A percentile compares a stretch with the other conserved stretches of the same genome.
Evolutionary conservation across 176 grass and related monocot genomes (phyloP).

Genomic region (Avena eriantha): DNA sequence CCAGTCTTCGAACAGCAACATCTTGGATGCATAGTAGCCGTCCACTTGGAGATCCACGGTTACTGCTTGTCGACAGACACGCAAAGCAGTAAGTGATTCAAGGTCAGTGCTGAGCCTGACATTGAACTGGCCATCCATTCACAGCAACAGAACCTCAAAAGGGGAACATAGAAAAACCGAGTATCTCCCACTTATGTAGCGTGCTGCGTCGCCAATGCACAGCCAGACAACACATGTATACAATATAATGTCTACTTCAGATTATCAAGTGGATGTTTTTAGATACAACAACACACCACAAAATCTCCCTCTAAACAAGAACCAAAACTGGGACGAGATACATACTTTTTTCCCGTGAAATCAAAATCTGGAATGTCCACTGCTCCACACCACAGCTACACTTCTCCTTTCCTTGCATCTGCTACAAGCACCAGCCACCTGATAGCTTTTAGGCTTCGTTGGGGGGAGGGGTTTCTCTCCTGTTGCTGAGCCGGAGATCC

Average conservation of each 20-base stretch:
- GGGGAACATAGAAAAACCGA: not conserved
- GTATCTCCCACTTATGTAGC: not conserved
- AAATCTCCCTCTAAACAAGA: conserved; percentile 8
- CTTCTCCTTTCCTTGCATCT: not conserved
- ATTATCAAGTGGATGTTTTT: not conserved
- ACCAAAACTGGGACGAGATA: not conserved
- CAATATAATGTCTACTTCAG: not conserved
- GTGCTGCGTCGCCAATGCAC: not conserved
- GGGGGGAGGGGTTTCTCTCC: conserved; percentile 18
- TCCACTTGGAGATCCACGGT: no score
- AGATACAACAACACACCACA: conserved; percentile 12
- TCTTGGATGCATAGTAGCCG: no score
- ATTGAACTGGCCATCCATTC: no score
- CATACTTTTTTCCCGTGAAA: no score
- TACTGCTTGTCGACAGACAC: no score
- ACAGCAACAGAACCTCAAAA: no score
- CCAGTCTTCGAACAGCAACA: no score
- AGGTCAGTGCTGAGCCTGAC: no score
- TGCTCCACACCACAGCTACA: not conserved
- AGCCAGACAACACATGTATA: not conserved
- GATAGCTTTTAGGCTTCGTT: conserved; percentile 1
- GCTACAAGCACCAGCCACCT: not conserved
- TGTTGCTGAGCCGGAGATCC: conserved; percentile 73
- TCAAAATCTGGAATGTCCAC: not conserved
- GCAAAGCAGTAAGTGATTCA: no score